A percentile compares a stretch with the other conserved stretches of the same genome.
Conservation (phyloP, 305 asterid species). For the Caryopteris hybrid region DNA sequence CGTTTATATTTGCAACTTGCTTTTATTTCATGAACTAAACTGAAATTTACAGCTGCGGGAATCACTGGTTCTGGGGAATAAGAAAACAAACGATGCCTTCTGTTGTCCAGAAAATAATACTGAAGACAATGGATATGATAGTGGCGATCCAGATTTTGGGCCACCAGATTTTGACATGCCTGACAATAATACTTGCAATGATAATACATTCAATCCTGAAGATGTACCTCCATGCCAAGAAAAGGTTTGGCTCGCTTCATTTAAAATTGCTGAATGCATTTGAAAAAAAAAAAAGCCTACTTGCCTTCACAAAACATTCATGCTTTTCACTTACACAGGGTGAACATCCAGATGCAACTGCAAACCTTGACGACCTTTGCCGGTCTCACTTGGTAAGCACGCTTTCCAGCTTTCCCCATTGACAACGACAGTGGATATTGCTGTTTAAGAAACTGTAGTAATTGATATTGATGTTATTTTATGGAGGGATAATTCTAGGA, state of each 20-base stretch:
- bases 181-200: constrained; percentile 14
- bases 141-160: constrained; percentile 56
- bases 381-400: constrained; percentile 82
- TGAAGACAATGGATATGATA: constrained; percentile 50
- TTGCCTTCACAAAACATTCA: no score
- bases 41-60: constrained; percentile 68
- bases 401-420: constrained; percentile 2
- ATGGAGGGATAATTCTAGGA: background rate
- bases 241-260: constrained; percentile 35
- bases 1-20: constrained; percentile 14
- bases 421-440: background rate
- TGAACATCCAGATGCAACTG: constrained; percentile 40
- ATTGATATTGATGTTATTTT: background rate
- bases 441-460: background rate
- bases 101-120: constrained; percentile 25
- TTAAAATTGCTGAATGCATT: constrained; percentile 5
- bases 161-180: constrained; percentile 61
- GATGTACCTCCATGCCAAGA: constrained; percentile 38
- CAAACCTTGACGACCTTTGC: constrained; percentile 87
- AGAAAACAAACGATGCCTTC: constrained; percentile 30
- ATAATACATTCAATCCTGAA: constrained; percentile 25
- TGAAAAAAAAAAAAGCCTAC: background rate
- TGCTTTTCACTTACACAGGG: constrained; percentile 37
- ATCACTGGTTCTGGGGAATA: constrained; percentile 53
- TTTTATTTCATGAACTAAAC: constrained; percentile 17